phyloP scores from a whole-genome alignment of 768 basidiomycete species.

The Mycena indigotica region DNA sequence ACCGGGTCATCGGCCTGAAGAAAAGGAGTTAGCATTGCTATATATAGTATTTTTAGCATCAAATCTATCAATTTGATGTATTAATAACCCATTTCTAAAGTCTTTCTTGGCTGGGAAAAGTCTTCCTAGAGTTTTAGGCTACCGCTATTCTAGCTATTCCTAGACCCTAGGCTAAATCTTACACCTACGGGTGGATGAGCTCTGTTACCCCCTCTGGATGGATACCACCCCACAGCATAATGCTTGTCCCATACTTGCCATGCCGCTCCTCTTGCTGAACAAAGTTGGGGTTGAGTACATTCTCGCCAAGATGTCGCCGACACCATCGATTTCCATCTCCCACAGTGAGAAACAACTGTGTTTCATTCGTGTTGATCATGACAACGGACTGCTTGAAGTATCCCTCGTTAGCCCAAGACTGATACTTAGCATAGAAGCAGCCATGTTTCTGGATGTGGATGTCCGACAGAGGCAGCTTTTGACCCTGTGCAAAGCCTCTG shows the following conservation, averaged over 20 bases:
- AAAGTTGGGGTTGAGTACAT: not conserved
- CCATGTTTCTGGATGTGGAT: not conserved
- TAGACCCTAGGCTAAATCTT: not conserved
- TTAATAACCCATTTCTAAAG: too few species aligned
- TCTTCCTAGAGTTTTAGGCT: too few species aligned
- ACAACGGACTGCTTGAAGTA: not conserved
- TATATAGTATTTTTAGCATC: too few species aligned
- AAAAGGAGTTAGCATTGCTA: too few species aligned
- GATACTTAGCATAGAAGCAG: not conserved
- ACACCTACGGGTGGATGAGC: not conserved
- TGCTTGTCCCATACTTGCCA: not conserved
- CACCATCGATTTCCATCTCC: not conserved
- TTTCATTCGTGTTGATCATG: not conserved
- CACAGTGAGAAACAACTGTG: not conserved
- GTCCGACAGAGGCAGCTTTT: not conserved
- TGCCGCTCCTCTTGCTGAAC: not conserved
- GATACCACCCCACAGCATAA: not conserved
- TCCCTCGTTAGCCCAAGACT: not conserved
- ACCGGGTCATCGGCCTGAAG: too few species aligned
- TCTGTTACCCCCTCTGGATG: not conserved
- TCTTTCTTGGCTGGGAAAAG: too few species aligned
- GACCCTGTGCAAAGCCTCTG: constrained; percentile 1
- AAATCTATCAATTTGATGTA: too few species aligned
- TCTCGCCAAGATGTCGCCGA: not conserved
- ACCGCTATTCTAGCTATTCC: too few species aligned